phyloP scores from a whole-genome alignment of 2,329 filamentous ascomycete species.

The Metarhizium robertsii region DNA sequence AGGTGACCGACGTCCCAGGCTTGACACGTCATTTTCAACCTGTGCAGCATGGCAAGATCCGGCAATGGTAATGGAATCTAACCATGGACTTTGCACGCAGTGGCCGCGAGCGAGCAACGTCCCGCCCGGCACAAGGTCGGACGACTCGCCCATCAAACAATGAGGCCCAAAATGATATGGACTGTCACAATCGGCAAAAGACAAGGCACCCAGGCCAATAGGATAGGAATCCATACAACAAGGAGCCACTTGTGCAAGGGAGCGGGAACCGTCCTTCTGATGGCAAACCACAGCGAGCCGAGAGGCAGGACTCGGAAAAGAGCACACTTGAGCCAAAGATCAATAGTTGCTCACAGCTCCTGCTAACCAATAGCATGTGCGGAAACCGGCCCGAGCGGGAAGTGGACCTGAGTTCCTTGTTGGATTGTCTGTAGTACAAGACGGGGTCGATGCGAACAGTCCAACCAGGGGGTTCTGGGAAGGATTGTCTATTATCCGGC shows the following conservation, averaged over 20 bases:
- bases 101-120: not conserved
- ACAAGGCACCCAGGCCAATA: not conserved
- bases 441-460: no score
- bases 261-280: no score
- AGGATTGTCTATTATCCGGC: no score
- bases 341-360: not conserved
- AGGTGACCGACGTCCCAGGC: not conserved
- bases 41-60: not conserved
- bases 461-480: no score
- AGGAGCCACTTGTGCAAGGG: not conserved
- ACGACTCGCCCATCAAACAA: not conserved
- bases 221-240: not conserved
- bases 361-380: not conserved
- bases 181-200: not conserved
- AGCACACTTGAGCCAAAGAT: not conserved
- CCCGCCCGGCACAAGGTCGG: not conserved
- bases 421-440: not conserved
- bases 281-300: no score
- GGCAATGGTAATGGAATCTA: not conserved
- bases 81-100: not conserved
- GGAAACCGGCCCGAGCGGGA: conserved; percentile 3
- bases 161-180: not conserved
- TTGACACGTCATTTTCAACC: not conserved
- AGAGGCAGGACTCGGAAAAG: no score
- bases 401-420: not conserved